Conservation (phyloP, 148 eudicot species). For the Camellia sinensis region DNA sequence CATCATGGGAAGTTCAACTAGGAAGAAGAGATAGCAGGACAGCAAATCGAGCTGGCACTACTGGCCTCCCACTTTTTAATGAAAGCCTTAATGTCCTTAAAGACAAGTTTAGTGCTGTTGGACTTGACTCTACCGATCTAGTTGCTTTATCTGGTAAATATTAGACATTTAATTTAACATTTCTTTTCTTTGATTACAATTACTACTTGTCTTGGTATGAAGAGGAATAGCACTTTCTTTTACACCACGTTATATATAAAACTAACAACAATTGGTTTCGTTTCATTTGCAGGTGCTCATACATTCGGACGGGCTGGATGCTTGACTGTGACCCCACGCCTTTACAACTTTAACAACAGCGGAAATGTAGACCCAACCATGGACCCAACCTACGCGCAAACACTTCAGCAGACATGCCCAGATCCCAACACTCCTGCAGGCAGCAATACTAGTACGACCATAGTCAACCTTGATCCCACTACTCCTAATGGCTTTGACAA, state of each 20-base stretch:
- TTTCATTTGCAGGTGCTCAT: conserved; percentile 35
- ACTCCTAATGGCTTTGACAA: no score
- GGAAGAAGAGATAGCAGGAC: conserved; percentile 37
- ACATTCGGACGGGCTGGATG: conserved; percentile 46
- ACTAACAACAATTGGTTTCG: no score
- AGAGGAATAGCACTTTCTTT: no score
- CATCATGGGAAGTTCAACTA: conserved; percentile 27
- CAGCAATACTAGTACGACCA: conserved; percentile 23
- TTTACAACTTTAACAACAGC: conserved; percentile 33
- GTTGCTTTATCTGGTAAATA: neutral
- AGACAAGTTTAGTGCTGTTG: conserved; percentile 15
- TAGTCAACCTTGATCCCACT: conserved; percentile 8
- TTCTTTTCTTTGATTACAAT: no score
- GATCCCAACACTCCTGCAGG: conserved; percentile 20
- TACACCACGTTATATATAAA: no score
- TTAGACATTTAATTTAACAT: neutral
- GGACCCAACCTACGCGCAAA: conserved; percentile 17
- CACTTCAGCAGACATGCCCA: conserved; percentile 35
- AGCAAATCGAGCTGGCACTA: conserved; percentile 19
- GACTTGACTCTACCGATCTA: conserved; percentile 26
- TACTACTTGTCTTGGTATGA: no score
- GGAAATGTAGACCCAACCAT: conserved; percentile 37
- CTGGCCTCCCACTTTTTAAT: conserved; percentile 12
- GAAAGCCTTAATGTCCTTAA: conserved; percentile 6
- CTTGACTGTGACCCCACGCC: conserved; percentile 24